These are phyloP conservation scores for Nannochloris sp. DNA, from an alignment of 139 green algal genomes.

Conservation along the genomic window DNA sequence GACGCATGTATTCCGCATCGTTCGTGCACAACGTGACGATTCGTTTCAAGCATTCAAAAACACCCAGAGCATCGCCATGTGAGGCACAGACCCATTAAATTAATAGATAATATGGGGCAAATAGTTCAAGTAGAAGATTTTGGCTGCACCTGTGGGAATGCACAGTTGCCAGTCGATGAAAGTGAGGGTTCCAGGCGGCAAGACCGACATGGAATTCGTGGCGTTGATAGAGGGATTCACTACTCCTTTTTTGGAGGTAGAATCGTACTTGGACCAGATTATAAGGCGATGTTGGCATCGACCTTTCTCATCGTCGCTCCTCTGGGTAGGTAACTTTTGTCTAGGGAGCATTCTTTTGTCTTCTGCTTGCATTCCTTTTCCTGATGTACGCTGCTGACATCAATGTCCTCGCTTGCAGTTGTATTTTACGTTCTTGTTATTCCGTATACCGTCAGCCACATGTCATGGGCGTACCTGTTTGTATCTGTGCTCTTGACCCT, in stretches of 20 bases:
- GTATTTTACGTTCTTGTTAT: constrained; percentile 62
- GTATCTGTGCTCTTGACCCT: constrained; percentile 19
- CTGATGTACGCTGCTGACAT: neutral
- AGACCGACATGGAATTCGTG: neutral
- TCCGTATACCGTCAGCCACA: constrained; percentile 36
- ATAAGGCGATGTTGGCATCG: constrained; percentile 52
- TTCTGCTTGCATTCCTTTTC: neutral
- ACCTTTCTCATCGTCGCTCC: constrained; percentile 52
- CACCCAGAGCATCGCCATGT: too few species aligned
- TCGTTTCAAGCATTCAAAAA: too few species aligned
- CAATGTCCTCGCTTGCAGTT: constrained; percentile 10
- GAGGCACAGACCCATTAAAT: neutral
- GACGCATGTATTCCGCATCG: too few species aligned
- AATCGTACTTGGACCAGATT: constrained; percentile 57
- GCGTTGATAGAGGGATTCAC: constrained; percentile 34
- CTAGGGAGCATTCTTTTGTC: neutral
- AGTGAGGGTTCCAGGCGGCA: too few species aligned
- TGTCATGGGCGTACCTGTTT: constrained; percentile 25
- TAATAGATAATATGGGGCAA: too few species aligned
- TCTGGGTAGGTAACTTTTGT: constrained; percentile 20
- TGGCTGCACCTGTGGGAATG: too few species aligned
- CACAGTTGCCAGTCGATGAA: too few species aligned
- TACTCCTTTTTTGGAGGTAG: constrained; percentile 29
- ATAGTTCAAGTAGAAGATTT: too few species aligned
- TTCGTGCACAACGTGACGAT: too few species aligned